Base-by-base conservation (phyloP, 1,284 basidiomycete genomes). In the Gomphus bonarii region DNA sequence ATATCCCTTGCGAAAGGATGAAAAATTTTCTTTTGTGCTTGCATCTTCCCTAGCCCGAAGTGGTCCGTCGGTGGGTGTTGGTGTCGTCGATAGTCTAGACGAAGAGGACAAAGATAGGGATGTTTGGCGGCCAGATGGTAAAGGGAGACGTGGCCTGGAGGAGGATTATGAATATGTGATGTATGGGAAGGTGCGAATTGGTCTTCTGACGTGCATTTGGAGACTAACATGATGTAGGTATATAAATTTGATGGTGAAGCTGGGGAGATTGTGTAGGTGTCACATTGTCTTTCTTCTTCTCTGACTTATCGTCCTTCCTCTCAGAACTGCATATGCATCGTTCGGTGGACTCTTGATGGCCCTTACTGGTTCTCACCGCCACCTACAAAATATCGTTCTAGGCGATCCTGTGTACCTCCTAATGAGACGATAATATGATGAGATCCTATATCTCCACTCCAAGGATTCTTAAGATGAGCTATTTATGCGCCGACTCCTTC, bases 101-200 rank as follows among this genome's bases (percentile, higher is more conserved):
- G 80, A 79, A 25, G 82, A 84, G 49, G 82, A 85, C 66, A 85
- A 90, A 69, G 84, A 90, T 61, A 73, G 79, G 56, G 79, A 89
- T 66, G 80, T 90, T 51, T 94, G 94, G 91, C 74, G 94, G 69
- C 89, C 92, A 67, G 88, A 92, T 72, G 82, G 90, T 55, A 91
- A 90, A 70, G 88, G 91, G 3, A 78, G 82, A 63, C 77, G 86
- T 67, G 95, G 95, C 0, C 70, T 99, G 33, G 95, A 97, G 61
- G 91, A 94, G 60, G 95, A 98, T 64, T 99, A 93, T 66, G 95
- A 98, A 68, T 99, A 99, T 75, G 95, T 99, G 62, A 97, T 98
- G 95, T 94, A 92, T 69, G 95, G 95, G 47, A 98, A 97, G 83
- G 91, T 94, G 63, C 63, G 83, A 60, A 30, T 31, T 6, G 25